Conservation (phyloP, 164 flowering plant genomes). For the Nymphaea thermarum region DNA sequence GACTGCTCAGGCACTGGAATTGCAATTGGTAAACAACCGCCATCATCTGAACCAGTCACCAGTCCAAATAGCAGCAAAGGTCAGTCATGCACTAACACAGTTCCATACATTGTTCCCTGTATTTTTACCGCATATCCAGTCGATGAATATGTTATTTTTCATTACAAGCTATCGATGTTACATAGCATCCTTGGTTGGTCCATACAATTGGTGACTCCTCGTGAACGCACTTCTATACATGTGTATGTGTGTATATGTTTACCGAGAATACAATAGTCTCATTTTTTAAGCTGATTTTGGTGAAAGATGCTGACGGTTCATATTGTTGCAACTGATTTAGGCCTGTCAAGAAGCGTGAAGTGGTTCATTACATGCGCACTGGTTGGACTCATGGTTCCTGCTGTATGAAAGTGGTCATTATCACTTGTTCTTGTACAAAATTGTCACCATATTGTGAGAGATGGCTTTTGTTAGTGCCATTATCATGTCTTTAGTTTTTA, state of each 20-base stretch:
- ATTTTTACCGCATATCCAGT: too few relatives aligned
- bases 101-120: too few relatives aligned
- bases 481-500: too few relatives aligned
- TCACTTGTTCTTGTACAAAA: background rate
- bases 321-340: background rate
- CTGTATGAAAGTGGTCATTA: background rate
- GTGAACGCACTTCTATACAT: background rate
- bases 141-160: background rate
- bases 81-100: too few relatives aligned
- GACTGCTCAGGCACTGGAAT: constrained; percentile 8
- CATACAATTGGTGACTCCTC: background rate
- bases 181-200: background rate
- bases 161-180: background rate
- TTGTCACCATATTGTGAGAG: background rate
- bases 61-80: background rate
- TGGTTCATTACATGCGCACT: background rate
- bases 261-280: too few relatives aligned
- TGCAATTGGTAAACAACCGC: background rate
- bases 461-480: too few relatives aligned
- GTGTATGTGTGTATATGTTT: background rate
- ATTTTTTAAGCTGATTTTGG: background rate
- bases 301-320: background rate
- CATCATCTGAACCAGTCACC: background rate
- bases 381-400: background rate
- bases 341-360: background rate